Evolutionary conservation across 2,329 filamentous ascomycete genomes (phyloP).

Genomic region (Mariannaea elegans): DNA sequence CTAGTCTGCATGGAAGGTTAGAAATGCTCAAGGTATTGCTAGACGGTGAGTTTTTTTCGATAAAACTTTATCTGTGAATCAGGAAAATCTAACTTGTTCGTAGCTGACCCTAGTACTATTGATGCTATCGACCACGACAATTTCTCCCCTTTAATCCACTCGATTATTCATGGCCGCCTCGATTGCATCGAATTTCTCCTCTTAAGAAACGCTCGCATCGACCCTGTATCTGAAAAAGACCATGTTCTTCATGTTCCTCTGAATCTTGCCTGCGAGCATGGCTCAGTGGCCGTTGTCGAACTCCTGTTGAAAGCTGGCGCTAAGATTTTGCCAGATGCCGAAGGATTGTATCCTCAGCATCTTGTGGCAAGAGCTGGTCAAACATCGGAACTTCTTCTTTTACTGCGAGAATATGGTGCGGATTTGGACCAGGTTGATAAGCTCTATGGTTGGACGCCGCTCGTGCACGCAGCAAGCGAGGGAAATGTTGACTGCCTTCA

Average conservation of each 20-base stretch:
- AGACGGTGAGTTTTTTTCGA: slow-evolving; percentile 55
- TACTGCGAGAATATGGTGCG: slow-evolving; percentile 86
- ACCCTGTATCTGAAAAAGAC: slow-evolving; percentile 85
- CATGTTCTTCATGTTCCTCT: slow-evolving; percentile 94
- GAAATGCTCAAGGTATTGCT: slow-evolving; percentile 83
- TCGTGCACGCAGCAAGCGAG: slow-evolving; percentile 96
- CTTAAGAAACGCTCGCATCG: slow-evolving; percentile 80
- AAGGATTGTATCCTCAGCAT: slow-evolving; percentile 97
- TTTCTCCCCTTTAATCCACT: slow-evolving; percentile 94
- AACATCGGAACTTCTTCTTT: slow-evolving; percentile 78
- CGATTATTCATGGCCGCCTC: slow-evolving; percentile 87
- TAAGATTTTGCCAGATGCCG: slow-evolving; percentile 88
- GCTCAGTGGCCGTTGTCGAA: slow-evolving; percentile 84
- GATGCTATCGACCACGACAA: slow-evolving; percentile 95
- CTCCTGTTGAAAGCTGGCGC: slow-evolving; percentile 84
- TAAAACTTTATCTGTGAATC: slow-evolving; percentile 8
- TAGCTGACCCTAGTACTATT: slow-evolving; percentile 77
- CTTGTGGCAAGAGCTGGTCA: slow-evolving; percentile 90
- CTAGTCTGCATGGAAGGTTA: slow-evolving; percentile 90
- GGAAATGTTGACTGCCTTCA: slow-evolving; percentile 90
- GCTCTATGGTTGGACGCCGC: slow-evolving; percentile 94
- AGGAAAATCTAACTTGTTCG: neutral
- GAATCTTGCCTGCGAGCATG: slow-evolving; percentile 94
- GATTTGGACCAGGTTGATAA: slow-evolving; percentile 94
- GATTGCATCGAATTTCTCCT: slow-evolving; percentile 84